Evolutionary conservation across 148 eudicot genomes (phyloP).

Genomic region (Vaccinium macrocarpon): DNA sequence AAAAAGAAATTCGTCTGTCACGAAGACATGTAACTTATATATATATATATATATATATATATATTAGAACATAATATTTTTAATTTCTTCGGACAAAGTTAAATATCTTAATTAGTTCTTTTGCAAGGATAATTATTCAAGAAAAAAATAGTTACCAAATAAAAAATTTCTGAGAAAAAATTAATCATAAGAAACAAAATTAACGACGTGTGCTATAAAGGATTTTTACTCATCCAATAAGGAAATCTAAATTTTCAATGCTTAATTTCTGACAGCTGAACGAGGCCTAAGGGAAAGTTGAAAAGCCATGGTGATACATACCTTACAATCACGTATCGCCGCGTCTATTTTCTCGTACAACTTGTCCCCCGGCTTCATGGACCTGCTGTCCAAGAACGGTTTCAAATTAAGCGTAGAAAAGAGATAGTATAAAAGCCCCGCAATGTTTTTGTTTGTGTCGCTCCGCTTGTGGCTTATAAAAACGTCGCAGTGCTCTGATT

Average conservation of each 20-base stretch:
- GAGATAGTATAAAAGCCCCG: conserved; percentile 39
- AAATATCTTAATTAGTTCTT: no score
- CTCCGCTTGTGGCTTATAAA: conserved; percentile 45
- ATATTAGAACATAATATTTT: no score
- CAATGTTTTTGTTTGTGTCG: conserved; percentile 41
- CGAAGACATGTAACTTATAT: no score
- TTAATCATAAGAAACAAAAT: no score
- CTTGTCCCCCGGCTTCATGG: conserved; percentile 46
- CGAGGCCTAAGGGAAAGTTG: conserved; percentile 12
- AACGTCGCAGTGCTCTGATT: conserved; percentile 21
- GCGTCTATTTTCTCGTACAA: conserved; percentile 29
- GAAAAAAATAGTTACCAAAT: no score
- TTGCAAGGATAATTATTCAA: no score
- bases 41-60: no score
- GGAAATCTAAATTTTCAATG: not conserved
- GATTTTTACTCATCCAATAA: no score
- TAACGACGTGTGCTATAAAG: no score
- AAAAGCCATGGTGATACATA: conserved; percentile 36
- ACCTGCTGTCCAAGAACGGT: conserved; percentile 46
- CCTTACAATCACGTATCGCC: conserved; percentile 25
- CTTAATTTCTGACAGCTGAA: not conserved
- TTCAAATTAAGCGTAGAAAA: conserved; percentile 21
- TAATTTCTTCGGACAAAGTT: no score
- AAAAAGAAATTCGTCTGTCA: no score
- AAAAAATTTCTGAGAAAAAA: no score